These are phyloP conservation scores for Colletotrichum neosansevieriae DNA, from an alignment of 2,329 filamentous ascomycete species.

Conservation along the genomic window DNA sequence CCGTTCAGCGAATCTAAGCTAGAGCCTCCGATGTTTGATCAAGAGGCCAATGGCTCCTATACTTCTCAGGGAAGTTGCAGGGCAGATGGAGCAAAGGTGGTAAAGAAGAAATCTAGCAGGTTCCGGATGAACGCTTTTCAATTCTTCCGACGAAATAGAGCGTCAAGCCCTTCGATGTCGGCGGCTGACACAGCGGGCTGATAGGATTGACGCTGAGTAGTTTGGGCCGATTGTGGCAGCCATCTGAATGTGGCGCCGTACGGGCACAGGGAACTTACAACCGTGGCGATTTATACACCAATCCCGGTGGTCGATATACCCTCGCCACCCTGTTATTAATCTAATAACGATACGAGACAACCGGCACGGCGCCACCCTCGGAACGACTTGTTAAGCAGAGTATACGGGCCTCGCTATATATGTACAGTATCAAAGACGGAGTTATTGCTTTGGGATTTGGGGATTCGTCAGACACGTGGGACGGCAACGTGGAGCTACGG, in stretches of 20 bases:
- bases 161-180: constrained; percentile 50
- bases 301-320: constrained; percentile 36
- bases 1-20: constrained; percentile 41
- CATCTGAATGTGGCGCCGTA: background rate
- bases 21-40: constrained; percentile 28
- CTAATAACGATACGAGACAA: constrained; percentile 23
- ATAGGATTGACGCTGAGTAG: constrained; percentile 2
- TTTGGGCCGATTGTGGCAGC: background rate
- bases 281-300: constrained; percentile 19
- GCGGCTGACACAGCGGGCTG: constrained; percentile 47
- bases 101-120: constrained; percentile 73
- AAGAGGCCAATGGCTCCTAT: constrained; percentile 39
- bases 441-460: constrained; percentile 37
- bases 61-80: constrained; percentile 58
- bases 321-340: constrained; percentile 30
- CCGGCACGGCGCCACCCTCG: constrained; percentile 1
- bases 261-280: background rate
- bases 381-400: constrained; percentile 37
- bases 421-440: constrained; percentile 39
- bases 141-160: constrained; percentile 66
- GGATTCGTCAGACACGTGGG: constrained; percentile 18
- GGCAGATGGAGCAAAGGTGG: constrained; percentile 58
- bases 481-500: constrained; percentile 23
- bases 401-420: constrained; percentile 37
- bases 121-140: constrained; percentile 73